phyloP scores from a whole-genome alignment of 2,329 filamentous ascomycete genomes.

The Pyrenophora seminiperda region DNA sequence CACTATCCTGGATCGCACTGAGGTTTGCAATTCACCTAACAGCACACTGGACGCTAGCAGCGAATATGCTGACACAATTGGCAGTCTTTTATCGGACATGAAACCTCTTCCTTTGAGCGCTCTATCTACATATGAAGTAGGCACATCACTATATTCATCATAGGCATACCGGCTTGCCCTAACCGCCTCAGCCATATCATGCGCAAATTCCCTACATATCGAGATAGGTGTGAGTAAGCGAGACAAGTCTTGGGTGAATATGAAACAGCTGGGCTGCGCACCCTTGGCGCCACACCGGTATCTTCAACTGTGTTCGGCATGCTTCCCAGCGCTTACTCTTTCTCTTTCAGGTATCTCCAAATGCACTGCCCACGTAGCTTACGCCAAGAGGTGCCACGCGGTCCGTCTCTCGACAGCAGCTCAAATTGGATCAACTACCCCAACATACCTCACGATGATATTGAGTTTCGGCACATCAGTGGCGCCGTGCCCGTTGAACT shows the following conservation, averaged over 20 bases:
- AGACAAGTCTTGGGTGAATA: no score
- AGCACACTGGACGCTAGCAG: background rate
- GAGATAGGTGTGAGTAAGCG: no score
- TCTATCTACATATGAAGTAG: conserved; percentile 6
- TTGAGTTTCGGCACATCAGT: no score
- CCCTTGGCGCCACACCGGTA: background rate
- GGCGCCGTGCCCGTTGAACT: no score
- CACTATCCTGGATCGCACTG: conserved; percentile 14
- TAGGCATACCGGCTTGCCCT: no score
- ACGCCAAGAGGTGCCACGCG: conserved; percentile 2
- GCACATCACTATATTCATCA: background rate
- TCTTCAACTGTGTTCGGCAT: background rate
- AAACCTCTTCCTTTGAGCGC: background rate
- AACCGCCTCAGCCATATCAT: background rate
- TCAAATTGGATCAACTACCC: no score
- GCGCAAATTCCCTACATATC: background rate
- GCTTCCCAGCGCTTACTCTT: background rate
- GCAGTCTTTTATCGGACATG: conserved; percentile 16
- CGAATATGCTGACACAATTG: conserved; percentile 10
- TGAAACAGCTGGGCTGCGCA: background rate
- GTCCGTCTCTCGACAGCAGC: no score
- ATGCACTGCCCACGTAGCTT: conserved; percentile 4
- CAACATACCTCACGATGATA: background rate
- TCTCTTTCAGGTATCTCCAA: background rate
- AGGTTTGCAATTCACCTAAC: conserved; percentile 12